These are phyloP conservation scores for Neltuma alba DNA, from an alignment of 306 rosid species.

Conservation along the genomic window DNA sequence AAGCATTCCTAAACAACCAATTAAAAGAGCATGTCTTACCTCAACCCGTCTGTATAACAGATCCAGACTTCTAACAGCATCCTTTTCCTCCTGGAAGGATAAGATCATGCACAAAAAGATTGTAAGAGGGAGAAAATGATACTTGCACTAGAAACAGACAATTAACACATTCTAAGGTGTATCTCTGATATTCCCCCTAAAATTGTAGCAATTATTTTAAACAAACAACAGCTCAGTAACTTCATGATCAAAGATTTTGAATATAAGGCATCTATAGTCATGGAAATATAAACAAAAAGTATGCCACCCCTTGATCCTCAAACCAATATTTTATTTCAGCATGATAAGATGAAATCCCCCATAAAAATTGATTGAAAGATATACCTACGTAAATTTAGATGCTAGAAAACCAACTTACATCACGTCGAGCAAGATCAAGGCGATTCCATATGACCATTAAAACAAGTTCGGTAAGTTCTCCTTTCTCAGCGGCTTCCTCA, in stretches of 20 bases:
- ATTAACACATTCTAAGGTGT: constrained; percentile 14
- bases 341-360: constrained; percentile 19
- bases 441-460: constrained; percentile 96
- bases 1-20: neutral
- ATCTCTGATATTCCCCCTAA: constrained; percentile 26
- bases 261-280: constrained; percentile 1
- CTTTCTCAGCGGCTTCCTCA: constrained; percentile 94
- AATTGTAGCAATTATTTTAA: constrained; percentile 29
- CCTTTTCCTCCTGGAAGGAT: constrained; percentile 83
- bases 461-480: constrained; percentile 92
- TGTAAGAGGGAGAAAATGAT: constrained; percentile 12
- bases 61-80: constrained; percentile 89
- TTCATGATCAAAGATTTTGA: constrained; percentile 1
- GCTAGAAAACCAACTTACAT: constrained; percentile 62
- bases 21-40: constrained; percentile 49
- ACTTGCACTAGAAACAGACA: constrained; percentile 8
- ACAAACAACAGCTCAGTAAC: constrained; percentile 16
- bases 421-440: constrained; percentile 94
- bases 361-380: constrained; percentile 6
- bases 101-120: constrained; percentile 28
- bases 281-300: constrained; percentile 11
- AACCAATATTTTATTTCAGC: constrained; percentile 2
- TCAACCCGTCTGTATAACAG: constrained; percentile 90
- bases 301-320: constrained; percentile 14
- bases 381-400: constrained; percentile 17